Evolutionary conservation across 805 yeast genomes (phyloP).

Genomic region (Metschnikowia proteae): DNA sequence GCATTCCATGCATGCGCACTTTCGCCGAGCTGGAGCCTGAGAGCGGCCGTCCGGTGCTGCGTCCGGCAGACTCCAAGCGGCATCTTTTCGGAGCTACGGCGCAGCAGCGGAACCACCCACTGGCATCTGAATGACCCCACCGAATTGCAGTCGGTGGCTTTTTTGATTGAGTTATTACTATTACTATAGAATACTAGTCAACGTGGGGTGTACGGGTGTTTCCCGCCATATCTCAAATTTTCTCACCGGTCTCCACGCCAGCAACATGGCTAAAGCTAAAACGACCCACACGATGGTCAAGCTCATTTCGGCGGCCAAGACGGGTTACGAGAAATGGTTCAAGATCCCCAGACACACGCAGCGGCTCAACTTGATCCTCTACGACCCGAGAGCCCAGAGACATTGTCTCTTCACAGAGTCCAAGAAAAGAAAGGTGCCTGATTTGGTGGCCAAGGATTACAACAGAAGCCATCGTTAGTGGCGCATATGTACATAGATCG

Average conservation of each 20-base stretch:
- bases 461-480: constrained; percentile 20
- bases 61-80: too few relatives aligned
- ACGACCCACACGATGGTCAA: constrained; percentile 79
- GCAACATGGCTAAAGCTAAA: constrained; percentile 48
- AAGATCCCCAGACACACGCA: constrained; percentile 80
- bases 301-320: constrained; percentile 82
- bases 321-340: constrained; percentile 82
- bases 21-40: too few relatives aligned
- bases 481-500: constrained; percentile 12
- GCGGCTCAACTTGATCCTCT: constrained; percentile 62
- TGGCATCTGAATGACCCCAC: too few relatives aligned
- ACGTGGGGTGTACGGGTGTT: constrained; percentile 3
- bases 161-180: too few relatives aligned
- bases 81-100: too few relatives aligned
- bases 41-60: too few relatives aligned
- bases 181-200: background rate
- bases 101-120: too few relatives aligned
- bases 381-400: constrained; percentile 58
- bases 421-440: constrained; percentile 77
- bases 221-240: background rate
- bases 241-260: background rate
- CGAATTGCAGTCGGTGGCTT: too few relatives aligned
- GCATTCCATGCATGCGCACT: too few relatives aligned
- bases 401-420: constrained; percentile 89
- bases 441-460: constrained; percentile 37